Percentiles rank a stretch among this genome's conserved stretches.
phyloP scores from a whole-genome alignment of 208 protist species.

The Leishmania martiniquensis region DNA sequence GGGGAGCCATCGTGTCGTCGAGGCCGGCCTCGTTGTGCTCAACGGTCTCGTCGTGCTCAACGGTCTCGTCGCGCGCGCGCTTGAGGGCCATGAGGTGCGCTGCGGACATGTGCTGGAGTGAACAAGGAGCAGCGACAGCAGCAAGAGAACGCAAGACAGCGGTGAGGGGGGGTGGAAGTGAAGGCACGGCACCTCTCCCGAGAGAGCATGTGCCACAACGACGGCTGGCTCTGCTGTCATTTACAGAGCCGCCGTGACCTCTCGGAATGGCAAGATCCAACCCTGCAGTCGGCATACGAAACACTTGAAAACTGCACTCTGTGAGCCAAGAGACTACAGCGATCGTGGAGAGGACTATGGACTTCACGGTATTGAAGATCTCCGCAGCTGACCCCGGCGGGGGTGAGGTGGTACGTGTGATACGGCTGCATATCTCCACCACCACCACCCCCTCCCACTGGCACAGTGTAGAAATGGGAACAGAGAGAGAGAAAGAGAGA shows the following conservation, averaged over 20 bases:
- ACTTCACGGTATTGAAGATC: neutral
- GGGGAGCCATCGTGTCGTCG: neutral
- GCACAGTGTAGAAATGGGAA: neutral
- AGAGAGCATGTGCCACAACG: neutral
- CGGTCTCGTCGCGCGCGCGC: slow-evolving; percentile 5
- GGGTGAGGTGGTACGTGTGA: neutral
- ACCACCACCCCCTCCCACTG: neutral
- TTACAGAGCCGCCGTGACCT: neutral
- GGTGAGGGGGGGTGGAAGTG: slow-evolving; percentile 5
- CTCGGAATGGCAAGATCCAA: neutral
- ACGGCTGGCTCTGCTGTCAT: neutral
- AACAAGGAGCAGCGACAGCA: neutral
- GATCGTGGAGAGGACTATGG: neutral
- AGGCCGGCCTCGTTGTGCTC: neutral
- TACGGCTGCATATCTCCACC: neutral
- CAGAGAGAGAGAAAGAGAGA: neutral
- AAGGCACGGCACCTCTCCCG: neutral
- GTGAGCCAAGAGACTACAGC: neutral
- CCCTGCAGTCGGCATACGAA: neutral
- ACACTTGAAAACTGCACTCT: neutral
- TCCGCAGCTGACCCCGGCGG: neutral
- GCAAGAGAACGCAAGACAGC: neutral
- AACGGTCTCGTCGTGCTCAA: neutral
- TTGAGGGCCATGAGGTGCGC: slow-evolving; percentile 10
- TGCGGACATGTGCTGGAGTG: neutral